Base-by-base conservation (phyloP, 495 filamentous ascomycete species). In the Cercophora samala region DNA sequence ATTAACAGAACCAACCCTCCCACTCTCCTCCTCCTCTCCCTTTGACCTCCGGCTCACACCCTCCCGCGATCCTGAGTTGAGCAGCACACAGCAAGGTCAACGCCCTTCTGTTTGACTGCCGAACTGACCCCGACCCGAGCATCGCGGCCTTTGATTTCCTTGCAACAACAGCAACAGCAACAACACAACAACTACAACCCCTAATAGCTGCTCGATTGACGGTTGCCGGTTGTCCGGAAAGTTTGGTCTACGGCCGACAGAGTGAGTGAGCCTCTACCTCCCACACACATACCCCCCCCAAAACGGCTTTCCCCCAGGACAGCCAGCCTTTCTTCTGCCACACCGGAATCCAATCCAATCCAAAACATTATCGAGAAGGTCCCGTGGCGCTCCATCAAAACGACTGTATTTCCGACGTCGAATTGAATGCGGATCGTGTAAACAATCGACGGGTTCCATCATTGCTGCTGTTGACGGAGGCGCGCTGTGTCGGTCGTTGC, bases 1-100 rank as follows among this genome's bases (percentile, higher is more conserved):
- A 76, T 76, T 76, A 76, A 72, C 72, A 73, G 62, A 75, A 74
- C 66, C 73, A 66, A 64, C 69, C 71, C 71, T 62, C 74, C 70
- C 72, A 69, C 72, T 42, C 70, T 73, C 68, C 66, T 75, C 71
- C 66, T 75, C 71, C 59, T 67, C 66, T 71, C 64, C 69, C 64
- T 70, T 64, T 69, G 65, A 72, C 68, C 68, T 73, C 69, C 64
- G 71, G 69, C 64, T 72, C 69, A 71, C 71, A 71, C 62, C 69
- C 66, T 69, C 58, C 66, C 64, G 62, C 64, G 59, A 67, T 64
- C 62, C 65, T 61, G 58, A 58, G 64, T 64, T 64, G 51, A 67
- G 58, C 67, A 72, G 67, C 23, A 62, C 63, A 37, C 64, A 58
- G 63, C 25, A 42, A 68, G 61, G 69, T 65, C 59, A 64, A 68